Conservation (phyloP, 208 protist genomes). For the Wallacemonas collosoma region DNA sequence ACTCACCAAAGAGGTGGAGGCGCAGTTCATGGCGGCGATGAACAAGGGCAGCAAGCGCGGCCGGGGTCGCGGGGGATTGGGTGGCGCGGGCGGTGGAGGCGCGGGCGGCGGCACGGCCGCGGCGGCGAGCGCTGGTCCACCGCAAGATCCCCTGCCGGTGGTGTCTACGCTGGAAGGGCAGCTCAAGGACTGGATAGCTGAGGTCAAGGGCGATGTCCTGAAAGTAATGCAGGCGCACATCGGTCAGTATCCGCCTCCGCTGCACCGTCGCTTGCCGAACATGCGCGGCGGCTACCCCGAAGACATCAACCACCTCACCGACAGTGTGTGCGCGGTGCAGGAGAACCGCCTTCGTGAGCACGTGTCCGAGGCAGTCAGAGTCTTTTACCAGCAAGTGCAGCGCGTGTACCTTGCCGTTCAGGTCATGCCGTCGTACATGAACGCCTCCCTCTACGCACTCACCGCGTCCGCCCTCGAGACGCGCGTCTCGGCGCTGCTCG, state of each 20-base stretch:
- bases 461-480: constrained; percentile 43
- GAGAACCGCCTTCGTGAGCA: constrained; percentile 47
- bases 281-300: constrained; percentile 46
- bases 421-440: constrained; percentile 49
- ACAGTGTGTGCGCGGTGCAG: constrained; percentile 45
- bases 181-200: constrained; percentile 41
- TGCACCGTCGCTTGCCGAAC: constrained; percentile 47
- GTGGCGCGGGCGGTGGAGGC: not conserved
- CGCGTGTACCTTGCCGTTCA: constrained; percentile 60
- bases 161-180: constrained; percentile 42
- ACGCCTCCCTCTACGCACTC: constrained; percentile 38
- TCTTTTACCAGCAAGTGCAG: constrained; percentile 68
- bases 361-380: constrained; percentile 35
- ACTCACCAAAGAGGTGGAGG: constrained; percentile 13
- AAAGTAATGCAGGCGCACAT: constrained; percentile 45
- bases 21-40: constrained; percentile 2
- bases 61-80: not conserved
- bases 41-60: constrained; percentile 19
- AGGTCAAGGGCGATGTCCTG: constrained; percentile 33
- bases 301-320: constrained; percentile 38
- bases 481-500: constrained; percentile 56
- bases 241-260: constrained; percentile 35
- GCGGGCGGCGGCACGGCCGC: not conserved
- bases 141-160: constrained; percentile 35
- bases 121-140: constrained; percentile 13